A percentile compares a stretch with the other conserved stretches of the same genome.
Conservation (phyloP, 176 grass and related monocot species). For the Juncus effusus region DNA sequence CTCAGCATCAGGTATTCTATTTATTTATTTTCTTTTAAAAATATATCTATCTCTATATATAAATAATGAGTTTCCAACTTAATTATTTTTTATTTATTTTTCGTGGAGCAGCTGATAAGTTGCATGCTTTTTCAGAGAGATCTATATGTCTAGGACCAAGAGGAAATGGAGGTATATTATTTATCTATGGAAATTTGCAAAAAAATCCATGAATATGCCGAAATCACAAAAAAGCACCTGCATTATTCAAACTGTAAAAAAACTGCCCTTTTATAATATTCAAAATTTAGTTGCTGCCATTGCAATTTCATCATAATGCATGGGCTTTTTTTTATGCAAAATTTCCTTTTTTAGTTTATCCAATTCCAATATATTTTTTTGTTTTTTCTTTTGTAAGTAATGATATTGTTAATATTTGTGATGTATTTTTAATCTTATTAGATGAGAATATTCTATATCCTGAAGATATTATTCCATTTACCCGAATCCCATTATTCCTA, state of each 20-base stretch:
- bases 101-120: conserved; percentile 44
- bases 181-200: conserved; percentile 11
- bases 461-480: conserved; percentile 93
- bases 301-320: not conserved
- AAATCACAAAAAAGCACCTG: too few relatives aligned
- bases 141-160: conserved; percentile 78
- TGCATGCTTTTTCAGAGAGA: conserved; percentile 41
- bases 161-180: conserved; percentile 63
- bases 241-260: too few relatives aligned
- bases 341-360: too few relatives aligned
- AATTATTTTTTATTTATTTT: conserved; percentile 13
- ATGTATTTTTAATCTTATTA: conserved; percentile 28
- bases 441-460: conserved; percentile 85
- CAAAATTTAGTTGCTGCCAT: too few relatives aligned
- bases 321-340: not conserved
- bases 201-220: not conserved
- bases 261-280: too few relatives aligned
- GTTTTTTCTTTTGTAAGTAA: too few relatives aligned
- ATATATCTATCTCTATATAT: conserved; percentile 22
- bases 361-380: not conserved
- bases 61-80: conserved; percentile 23
- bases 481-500: conserved; percentile 90
- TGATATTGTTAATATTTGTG: conserved; percentile 14
- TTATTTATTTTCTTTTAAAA: conserved; percentile 21
- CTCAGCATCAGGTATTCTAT: conserved; percentile 82